Conservation (phyloP, 1,284 basidiomycete genomes). For the Cerrena zonata region DNA sequence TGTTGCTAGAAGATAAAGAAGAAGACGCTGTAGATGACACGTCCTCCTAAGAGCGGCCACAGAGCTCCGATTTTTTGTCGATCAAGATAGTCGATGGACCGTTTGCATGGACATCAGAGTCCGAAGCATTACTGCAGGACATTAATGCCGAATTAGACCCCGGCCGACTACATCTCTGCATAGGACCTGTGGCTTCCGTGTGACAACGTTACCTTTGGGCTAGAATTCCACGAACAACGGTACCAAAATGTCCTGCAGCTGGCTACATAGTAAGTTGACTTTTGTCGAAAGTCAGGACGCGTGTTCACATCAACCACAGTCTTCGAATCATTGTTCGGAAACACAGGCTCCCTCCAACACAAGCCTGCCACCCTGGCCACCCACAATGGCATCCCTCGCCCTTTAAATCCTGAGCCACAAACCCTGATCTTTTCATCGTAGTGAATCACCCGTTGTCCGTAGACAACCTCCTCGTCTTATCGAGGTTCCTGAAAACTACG, state of each 20-base stretch:
- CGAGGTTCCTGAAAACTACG: neutral
- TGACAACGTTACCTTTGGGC: slow-evolving; percentile 42
- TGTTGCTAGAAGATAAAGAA: neutral
- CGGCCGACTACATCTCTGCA: neutral
- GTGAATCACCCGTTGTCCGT: neutral
- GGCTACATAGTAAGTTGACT: slow-evolving; percentile 38
- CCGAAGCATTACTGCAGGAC: neutral
- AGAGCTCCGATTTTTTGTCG: neutral
- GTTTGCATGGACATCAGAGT: neutral
- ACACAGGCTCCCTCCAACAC: neutral
- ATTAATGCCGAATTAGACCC: neutral
- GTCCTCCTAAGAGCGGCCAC: neutral
- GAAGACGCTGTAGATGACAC: neutral
- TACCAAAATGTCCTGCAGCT: slow-evolving; percentile 50
- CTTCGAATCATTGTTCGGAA: neutral
- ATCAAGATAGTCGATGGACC: neutral
- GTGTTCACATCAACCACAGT: neutral
- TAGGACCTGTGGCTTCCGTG: neutral
- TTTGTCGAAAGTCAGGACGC: too few relatives aligned
- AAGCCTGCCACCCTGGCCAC: neutral
- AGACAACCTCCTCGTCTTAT: neutral
- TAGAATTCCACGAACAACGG: slow-evolving; percentile 36
- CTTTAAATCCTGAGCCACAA: too few relatives aligned
- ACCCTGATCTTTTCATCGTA: too few relatives aligned
- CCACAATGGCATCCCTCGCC: neutral